Evolutionary conservation across 495 filamentous ascomycete genomes (phyloP).

Genomic region (Thermothielavioides terrestris): DNA sequence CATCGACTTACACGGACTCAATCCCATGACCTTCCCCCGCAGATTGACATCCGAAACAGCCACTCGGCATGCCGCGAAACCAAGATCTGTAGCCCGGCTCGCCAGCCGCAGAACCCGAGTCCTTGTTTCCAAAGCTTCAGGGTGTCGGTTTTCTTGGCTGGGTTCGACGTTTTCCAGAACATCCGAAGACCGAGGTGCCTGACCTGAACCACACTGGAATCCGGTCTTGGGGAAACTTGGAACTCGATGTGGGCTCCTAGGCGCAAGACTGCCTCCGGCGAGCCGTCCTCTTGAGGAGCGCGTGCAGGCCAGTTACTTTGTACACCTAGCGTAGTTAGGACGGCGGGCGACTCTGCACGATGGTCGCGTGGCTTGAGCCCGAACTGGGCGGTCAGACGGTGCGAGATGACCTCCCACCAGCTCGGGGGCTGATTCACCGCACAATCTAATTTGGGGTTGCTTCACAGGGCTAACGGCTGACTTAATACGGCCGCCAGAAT

Average conservation of each 20-base stretch:
- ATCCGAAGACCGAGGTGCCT: no score
- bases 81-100: neutral
- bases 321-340: no score
- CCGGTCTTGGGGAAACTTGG: no score
- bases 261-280: no score
- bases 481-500: no score
- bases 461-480: neutral
- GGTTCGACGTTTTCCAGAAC: no score
- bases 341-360: neutral
- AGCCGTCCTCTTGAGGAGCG: neutral
- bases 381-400: neutral
- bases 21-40: slow-evolving; percentile 5
- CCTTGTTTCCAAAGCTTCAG: no score
- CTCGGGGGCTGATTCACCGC: neutral
- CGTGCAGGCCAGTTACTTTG: neutral
- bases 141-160: no score
- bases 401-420: neutral
- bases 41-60: neutral
- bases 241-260: no score
- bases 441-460: neutral
- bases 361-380: slow-evolving; percentile 1
- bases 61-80: neutral
- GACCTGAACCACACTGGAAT: no score
- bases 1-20: neutral
- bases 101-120: no score